Evolutionary conservation across 129 eudicot species (phyloP), one percentile per base, ranked within the genome.

Genomic region (Scalesia atractyloides): DNA sequence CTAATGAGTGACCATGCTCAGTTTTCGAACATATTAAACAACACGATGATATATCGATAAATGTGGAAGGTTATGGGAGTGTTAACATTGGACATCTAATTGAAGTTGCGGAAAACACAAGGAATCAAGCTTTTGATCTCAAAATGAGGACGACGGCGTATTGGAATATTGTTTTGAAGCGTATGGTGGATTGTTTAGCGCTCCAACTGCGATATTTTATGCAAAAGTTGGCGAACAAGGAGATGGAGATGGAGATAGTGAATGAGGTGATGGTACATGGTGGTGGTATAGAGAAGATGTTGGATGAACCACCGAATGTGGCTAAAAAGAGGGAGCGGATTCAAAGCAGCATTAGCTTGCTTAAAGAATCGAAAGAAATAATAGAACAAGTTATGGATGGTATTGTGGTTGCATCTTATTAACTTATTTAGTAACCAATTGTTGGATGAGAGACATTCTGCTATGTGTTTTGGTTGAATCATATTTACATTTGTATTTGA

Each of bases 101-200:
- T 0, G 7, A 1, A 33, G 79, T 41, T 47, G 17, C 78, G 0
- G 15, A 7, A 13, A 70, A 22, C 65, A 33, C 3, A 44, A 64
- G 78, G 56, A 73, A 75, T 13, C 69, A 81, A 49, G 81, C 84
- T 4, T 76, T 69, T 19, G 84, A 81, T 44, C 14, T 81, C 51
- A 81, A 81, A 53, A 81, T 81, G 84, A 75, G 78, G 51, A 70
- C 76, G 19, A 7, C 64, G 3, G 78, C 84, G 37, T 81, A 80
- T 5, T 80, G 84, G 84, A 54, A 80, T 0, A 74, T 80, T 56
- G 80, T 80, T 9, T 41, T 69, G 59, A 70, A 56, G 46, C 74
- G 84, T 34, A 43, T 81, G 33, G 78, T 81, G 20, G 84, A 81
- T 20, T 46, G 48, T 26, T 24, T 70, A n/a, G 84, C 78, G 22